Evolutionary conservation across 768 basidiomycete species (phyloP).

Genomic region (Clavaria fumosa): DNA sequence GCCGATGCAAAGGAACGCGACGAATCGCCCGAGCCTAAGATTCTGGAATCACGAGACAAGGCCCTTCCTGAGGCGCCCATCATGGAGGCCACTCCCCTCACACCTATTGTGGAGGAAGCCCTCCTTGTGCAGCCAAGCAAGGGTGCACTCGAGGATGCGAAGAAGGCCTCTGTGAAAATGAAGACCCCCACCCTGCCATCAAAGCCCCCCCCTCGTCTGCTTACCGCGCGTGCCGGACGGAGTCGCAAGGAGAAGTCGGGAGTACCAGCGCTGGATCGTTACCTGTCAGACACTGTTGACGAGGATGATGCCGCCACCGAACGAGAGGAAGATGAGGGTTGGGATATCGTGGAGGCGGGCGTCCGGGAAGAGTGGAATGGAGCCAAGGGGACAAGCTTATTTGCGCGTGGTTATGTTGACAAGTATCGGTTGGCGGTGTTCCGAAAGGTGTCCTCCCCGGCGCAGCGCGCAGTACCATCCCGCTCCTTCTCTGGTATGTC

Average conservation of each 20-base stretch:
- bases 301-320: constrained; percentile 32
- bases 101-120: constrained; percentile 3
- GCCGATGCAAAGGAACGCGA: too few species aligned
- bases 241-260: constrained; percentile 68
- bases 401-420: constrained; percentile 85
- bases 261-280: constrained; percentile 63
- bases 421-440: constrained; percentile 75
- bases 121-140: constrained; percentile 3
- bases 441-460: constrained; percentile 63
- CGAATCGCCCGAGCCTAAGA: constrained; percentile 73
- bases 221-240: constrained; percentile 18
- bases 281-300: constrained; percentile 40
- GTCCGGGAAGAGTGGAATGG: constrained; percentile 79
- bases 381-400: constrained; percentile 62
- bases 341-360: constrained; percentile 77
- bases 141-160: not conserved
- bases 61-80: constrained; percentile 17
- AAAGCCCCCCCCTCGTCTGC: constrained; percentile 12
- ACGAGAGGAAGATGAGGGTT: constrained; percentile 66
- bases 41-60: constrained; percentile 53
- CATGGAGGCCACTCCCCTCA: too few species aligned
- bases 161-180: constrained; percentile 8
- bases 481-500: constrained; percentile 47
- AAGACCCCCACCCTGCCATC: constrained; percentile 13
- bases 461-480: constrained; percentile 26